These are phyloP conservation scores for Zalaria obscura DNA, from an alignment of 2,329 filamentous ascomycete species.

Conservation along the genomic window DNA sequence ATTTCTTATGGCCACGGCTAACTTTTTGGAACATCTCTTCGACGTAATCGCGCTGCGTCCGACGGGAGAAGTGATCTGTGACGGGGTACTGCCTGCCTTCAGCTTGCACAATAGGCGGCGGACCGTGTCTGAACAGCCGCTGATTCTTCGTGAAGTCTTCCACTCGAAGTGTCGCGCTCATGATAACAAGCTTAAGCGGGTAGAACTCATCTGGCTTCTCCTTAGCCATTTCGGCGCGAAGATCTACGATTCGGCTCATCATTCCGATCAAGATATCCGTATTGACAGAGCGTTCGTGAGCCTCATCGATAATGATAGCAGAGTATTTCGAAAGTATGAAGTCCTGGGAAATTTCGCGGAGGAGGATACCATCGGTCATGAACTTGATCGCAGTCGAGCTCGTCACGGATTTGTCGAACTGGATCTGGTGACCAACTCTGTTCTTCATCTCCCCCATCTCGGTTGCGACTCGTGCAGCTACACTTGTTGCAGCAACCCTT, in stretches of 20 bases:
- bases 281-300: slow-evolving; percentile 92
- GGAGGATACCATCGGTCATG: slow-evolving; percentile 94
- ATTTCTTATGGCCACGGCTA: slow-evolving; percentile 70
- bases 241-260: slow-evolving; percentile 79
- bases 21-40: slow-evolving; percentile 85
- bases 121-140: slow-evolving; percentile 55
- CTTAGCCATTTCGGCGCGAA: slow-evolving; percentile 59
- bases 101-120: slow-evolving; percentile 74
- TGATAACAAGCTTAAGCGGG: slow-evolving; percentile 87
- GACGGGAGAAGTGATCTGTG: slow-evolving; percentile 73
- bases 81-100: slow-evolving; percentile 89
- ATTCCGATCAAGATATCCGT: slow-evolving; percentile 98
- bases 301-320: slow-evolving; percentile 87
- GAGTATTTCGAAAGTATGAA: slow-evolving; percentile 83
- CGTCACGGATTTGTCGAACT: slow-evolving; percentile 75
- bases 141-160: slow-evolving; percentile 80
- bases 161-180: slow-evolving; percentile 89
- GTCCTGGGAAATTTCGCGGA: slow-evolving; percentile 83
- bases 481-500: slow-evolving; percentile 88
- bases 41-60: slow-evolving; percentile 74
- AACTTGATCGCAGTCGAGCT: slow-evolving; percentile 86
- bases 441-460: slow-evolving; percentile 69
- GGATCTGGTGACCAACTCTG: slow-evolving; percentile 77
- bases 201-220: slow-evolving; percentile 54
- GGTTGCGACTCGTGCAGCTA: slow-evolving; percentile 80